Conservation (phyloP, 2,329 filamentous ascomycete genomes). For the Zasmidium cellare region DNA sequence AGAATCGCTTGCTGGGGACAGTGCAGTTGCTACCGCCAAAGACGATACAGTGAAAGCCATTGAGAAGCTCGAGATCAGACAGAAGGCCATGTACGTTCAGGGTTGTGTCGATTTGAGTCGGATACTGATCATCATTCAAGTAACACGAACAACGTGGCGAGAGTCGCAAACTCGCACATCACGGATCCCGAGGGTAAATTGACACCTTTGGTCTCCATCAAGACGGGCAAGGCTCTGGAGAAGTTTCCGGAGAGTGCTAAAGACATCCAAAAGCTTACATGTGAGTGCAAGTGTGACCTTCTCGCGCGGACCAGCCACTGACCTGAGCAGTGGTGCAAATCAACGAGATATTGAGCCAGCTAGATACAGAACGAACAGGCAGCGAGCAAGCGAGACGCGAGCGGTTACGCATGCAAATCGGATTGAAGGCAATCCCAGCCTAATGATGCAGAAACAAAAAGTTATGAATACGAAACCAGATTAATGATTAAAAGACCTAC, state of each 20-base stretch:
- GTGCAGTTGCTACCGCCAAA: slow-evolving; percentile 16
- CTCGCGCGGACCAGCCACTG: not conserved
- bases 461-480: not conserved
- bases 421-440: slow-evolving; percentile 33
- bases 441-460: slow-evolving; percentile 10
- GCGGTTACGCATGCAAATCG: slow-evolving; percentile 32
- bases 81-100: slow-evolving; percentile 28
- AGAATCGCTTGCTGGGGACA: slow-evolving; percentile 8
- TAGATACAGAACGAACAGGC: slow-evolving; percentile 32
- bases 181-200: slow-evolving; percentile 31
- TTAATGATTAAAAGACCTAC: not conserved
- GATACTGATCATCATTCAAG: slow-evolving; percentile 7
- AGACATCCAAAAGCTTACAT: slow-evolving; percentile 30
- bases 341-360: slow-evolving; percentile 31
- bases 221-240: slow-evolving; percentile 33
- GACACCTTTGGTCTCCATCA: slow-evolving; percentile 30
- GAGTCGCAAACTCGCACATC: slow-evolving; percentile 35
- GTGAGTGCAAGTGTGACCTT: slow-evolving; percentile 18
- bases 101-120: not conserved
- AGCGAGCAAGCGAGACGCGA: slow-evolving; percentile 33
- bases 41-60: slow-evolving; percentile 28
- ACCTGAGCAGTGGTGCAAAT: slow-evolving; percentile 26
- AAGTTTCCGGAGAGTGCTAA: slow-evolving; percentile 34
- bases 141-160: slow-evolving; percentile 34
- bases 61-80: slow-evolving; percentile 31